These are phyloP conservation scores for Sporisorium exsertum DNA, from an alignment of 1,284 basidiomycete genomes.

Conservation along the genomic window DNA sequence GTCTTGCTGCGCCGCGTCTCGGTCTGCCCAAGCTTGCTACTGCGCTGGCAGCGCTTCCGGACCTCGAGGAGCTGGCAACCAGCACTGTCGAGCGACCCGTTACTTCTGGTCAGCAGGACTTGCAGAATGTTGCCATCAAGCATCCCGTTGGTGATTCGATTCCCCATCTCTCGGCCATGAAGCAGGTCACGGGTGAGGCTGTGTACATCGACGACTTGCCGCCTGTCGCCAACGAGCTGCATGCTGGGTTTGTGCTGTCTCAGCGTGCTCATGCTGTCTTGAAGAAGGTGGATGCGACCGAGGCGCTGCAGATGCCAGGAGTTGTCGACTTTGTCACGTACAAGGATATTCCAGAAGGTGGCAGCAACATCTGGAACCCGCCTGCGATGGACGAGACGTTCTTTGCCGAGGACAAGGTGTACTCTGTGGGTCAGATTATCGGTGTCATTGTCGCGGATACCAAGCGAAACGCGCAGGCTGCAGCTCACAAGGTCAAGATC, in stretches of 20 bases:
- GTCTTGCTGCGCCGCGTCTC: slow-evolving; percentile 52
- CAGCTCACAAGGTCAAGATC: slow-evolving; percentile 66
- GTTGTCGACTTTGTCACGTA: slow-evolving; percentile 66
- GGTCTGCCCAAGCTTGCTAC: slow-evolving; percentile 26
- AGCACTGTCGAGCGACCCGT: slow-evolving; percentile 45
- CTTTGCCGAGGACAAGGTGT: slow-evolving; percentile 68
- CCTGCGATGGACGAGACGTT: slow-evolving; percentile 69
- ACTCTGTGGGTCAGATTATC: slow-evolving; percentile 67
- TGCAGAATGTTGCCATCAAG: slow-evolving; percentile 57
- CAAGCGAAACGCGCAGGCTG: slow-evolving; percentile 68
- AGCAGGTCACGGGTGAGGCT: slow-evolving; percentile 70
- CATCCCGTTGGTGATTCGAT: slow-evolving; percentile 59
- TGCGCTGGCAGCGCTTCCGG: slow-evolving; percentile 23
- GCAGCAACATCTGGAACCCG: slow-evolving; percentile 68
- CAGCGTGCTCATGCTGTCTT: slow-evolving; percentile 68
- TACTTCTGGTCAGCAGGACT: slow-evolving; percentile 53
- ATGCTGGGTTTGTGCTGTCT: slow-evolving; percentile 67
- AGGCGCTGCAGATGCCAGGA: slow-evolving; percentile 66
- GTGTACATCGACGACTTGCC: slow-evolving; percentile 70
- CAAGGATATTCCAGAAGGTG: slow-evolving; percentile 64
- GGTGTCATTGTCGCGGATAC: slow-evolving; percentile 68
- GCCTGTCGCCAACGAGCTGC: slow-evolving; percentile 63
- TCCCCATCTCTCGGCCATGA: slow-evolving; percentile 68
- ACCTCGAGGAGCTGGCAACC: slow-evolving; percentile 50
- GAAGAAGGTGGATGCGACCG: slow-evolving; percentile 60